These are phyloP conservation scores for Rubia tinctorum DNA, from an alignment of 305 asterid species.

Conservation along the genomic window DNA sequence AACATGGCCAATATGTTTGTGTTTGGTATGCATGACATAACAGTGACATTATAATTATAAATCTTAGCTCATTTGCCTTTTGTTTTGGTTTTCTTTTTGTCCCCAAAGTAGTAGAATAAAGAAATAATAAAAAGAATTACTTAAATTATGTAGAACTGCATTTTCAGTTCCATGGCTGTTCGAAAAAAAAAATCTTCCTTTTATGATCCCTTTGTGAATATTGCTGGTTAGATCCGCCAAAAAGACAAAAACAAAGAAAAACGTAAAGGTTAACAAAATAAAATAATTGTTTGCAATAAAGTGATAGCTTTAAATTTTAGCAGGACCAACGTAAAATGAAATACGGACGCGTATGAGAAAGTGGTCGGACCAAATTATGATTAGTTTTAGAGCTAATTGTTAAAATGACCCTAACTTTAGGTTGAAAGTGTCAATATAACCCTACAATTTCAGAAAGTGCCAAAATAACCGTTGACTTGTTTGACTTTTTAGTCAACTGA, in stretches of 20 bases:
- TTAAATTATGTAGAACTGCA: background rate
- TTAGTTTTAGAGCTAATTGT: background rate
- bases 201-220: background rate
- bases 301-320: background rate
- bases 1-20: background rate
- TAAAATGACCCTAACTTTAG: no score
- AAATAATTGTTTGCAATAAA: background rate
- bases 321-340: background rate
- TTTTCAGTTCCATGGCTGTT: background rate
- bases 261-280: background rate
- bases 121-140: background rate
- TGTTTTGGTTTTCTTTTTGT: background rate
- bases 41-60: background rate
- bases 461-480: no score
- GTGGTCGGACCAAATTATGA: background rate
- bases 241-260: background rate
- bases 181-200: background rate
- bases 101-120: background rate
- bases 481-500: no score
- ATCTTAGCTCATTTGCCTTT: background rate
- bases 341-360: background rate
- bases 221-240: background rate
- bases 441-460: no score
- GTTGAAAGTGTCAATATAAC: no score
- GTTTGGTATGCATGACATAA: background rate